Percentiles rank a stretch among this genome's conserved stretches.
Conservation (phyloP, 306 rosid genomes). For the Elaeagnus macrophylla region DNA sequence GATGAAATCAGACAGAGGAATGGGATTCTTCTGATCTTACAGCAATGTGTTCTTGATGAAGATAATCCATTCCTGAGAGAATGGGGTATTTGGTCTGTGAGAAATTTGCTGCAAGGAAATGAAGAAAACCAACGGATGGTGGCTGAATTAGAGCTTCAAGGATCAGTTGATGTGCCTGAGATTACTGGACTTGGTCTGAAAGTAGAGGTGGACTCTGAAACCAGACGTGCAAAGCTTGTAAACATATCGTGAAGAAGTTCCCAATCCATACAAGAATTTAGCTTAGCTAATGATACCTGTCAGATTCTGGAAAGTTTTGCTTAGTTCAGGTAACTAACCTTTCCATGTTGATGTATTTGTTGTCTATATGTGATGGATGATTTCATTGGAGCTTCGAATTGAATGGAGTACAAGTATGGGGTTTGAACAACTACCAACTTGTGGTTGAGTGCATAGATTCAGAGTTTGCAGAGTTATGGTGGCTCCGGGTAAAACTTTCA, state of each 20-base stretch:
- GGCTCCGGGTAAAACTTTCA: no score
- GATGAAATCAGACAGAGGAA: conserved; percentile 45
- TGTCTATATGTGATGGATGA: no score
- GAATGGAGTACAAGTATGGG: no score
- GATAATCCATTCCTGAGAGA: conserved; percentile 81
- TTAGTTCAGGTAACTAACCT: no score
- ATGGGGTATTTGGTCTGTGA: conserved; percentile 74
- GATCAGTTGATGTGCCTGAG: conserved; percentile 59
- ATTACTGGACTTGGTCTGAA: conserved; percentile 57
- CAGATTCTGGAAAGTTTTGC: no score
- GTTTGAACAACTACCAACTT: no score
- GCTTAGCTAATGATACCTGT: no score
- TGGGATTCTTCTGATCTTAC: conserved; percentile 63
- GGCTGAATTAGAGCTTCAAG: conserved; percentile 60
- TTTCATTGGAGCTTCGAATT: no score
- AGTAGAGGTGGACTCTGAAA: conserved; percentile 60
- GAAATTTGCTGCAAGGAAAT: conserved; percentile 66
- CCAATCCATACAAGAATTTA: neutral
- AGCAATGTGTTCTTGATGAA: conserved; percentile 74
- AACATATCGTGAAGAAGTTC: conserved; percentile 28
- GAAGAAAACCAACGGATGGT: conserved; percentile 60
- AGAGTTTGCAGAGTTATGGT: no score
- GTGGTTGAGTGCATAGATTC: no score
- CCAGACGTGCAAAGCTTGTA: conserved; percentile 62
- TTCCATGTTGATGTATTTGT: no score